Evolutionary conservation across 352 stramenopile species (phyloP), one percentile per base, ranked within the genome.

Genomic region (Phytophthora rubi): DNA sequence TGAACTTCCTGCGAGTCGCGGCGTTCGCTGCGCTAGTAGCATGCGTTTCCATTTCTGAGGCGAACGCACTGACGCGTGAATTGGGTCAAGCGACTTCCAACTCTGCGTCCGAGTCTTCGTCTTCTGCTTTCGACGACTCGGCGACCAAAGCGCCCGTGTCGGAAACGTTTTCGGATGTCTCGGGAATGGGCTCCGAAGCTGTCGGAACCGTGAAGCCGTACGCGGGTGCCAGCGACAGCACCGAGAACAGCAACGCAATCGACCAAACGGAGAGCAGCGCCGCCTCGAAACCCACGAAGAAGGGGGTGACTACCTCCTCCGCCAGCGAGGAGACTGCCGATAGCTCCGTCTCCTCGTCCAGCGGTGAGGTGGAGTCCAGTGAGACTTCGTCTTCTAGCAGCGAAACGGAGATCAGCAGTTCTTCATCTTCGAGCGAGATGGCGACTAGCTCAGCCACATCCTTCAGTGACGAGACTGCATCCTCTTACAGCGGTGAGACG

Each of bases 141-240:
- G 49, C 21, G 15, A 66, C 53, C 61, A 70, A 74, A 18, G 28
- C 44, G 8, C 66, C 66, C 0, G 10, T 65, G 53, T 70, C 51
- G 37, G 55, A 70, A 44, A 62, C 54, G 10, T 70, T 70, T 66
- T 59, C 67, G 4, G 55, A 74, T 55, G 30, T 61, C 51, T 65
- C 47, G 44, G 63, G 39, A 5, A 10, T 68, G 39, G 65, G 53
- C 26, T 72, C 58, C 33, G 44, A 54, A 28, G 56, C 45, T 12
- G 35, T 37, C 21, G 68, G 68, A 6, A 75, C 62, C 8, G 62
- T 75, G 10, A 75, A 75, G 55, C 62, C 68, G 18, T 73, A 61
- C 30, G 49, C 26, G 52, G 33, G 33, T 21, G 32, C 35, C n/a
- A 44, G 37, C 37, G 37, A 44, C 1, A 39, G 33, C 33, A 39